A percentile compares a stretch with the other conserved stretches of the same genome.
These are phyloP conservation scores for Pyrrhoderma noxium DNA, from an alignment of 1,284 basidiomycete species.

Conservation along the genomic window DNA sequence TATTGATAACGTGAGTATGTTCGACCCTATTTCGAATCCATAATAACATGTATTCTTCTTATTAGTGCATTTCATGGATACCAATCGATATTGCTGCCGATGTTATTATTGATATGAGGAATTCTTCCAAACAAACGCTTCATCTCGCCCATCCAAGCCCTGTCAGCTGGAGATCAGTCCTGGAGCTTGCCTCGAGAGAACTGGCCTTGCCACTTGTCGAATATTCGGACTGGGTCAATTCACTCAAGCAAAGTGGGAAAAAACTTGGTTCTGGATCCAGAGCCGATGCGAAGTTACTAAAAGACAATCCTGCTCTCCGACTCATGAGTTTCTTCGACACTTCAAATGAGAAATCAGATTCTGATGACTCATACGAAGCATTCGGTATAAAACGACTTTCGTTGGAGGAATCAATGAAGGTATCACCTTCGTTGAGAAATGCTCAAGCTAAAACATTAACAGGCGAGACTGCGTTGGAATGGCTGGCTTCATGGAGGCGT, in stretches of 20 bases:
- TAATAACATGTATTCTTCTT: neutral
- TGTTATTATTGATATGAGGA: constrained; percentile 18
- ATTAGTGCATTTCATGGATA: constrained; percentile 20
- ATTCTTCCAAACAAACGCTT: constrained; percentile 18
- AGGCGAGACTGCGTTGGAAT: neutral
- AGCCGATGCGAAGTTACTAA: neutral
- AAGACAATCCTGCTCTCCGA: constrained; percentile 12
- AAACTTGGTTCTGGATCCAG: neutral
- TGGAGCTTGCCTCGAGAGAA: constrained; percentile 19
- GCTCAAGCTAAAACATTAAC: neutral
- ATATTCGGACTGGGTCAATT: constrained; percentile 23
- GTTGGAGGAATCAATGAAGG: neutral
- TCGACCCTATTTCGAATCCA: neutral
- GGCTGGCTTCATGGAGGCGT: neutral
- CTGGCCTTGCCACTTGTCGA: constrained; percentile 22
- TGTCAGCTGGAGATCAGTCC: constrained; percentile 22
- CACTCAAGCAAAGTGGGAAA: neutral
- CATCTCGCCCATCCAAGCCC: constrained; percentile 26
- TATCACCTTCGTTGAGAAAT: neutral
- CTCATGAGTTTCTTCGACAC: constrained; percentile 14
- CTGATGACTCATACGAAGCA: neutral
- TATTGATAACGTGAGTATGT: constrained; percentile 10
- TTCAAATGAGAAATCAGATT: neutral
- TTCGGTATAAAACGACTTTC: neutral
- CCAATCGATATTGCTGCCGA: constrained; percentile 21